Base-by-base conservation (phyloP, 352 stramenopile genomes). In the Phytophthora pluvialis region DNA sequence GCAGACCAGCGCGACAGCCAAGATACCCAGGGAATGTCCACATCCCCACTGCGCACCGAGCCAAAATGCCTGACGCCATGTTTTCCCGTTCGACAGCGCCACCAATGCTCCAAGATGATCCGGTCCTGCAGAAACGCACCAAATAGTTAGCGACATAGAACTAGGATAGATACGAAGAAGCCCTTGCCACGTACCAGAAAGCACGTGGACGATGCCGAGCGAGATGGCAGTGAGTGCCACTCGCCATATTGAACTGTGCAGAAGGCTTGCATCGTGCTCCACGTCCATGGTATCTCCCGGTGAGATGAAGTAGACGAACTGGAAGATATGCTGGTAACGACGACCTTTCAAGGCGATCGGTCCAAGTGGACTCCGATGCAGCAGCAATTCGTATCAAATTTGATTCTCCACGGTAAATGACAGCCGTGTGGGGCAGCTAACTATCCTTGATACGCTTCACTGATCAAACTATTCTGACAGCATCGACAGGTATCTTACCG, bases 21-120 rank as follows among this genome's bases (percentile, higher is more conserved):
- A 39, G 50, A 98, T 87, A n/a, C 93, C 93, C 0, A 93, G 67
- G 12, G 82, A 89, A 61, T 98, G 92, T 21, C 93, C 92, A 25
- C 88, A 73, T 9, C 93, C 93, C 93, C 91, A 98, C 61, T 93
- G 85, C 16, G 88, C 65, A 16, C 91, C 91, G 0, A 98, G 81
- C 1, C 64, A 67, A 67, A 97, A 94, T 18, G 89, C 80, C 12
- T 70, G 49, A 15, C 64, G 67, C 55, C 76, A 90, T 15, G 82
- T 88, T 52, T 78, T 78, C 1, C 81, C 85, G 32, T 78, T 92
- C 13, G 80, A 90, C 7, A 98, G 80, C 46, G 91, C 95, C 8
- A 89, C 90, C 6, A 98, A 60, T 13, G 91, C 91, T 16, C 83
- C 88, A 1, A 98, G 65, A 68, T 98, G 91, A 58, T 98, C 92